Base-by-base conservation (phyloP, 805 yeast genomes). In the Spathaspora sp. region DNA sequence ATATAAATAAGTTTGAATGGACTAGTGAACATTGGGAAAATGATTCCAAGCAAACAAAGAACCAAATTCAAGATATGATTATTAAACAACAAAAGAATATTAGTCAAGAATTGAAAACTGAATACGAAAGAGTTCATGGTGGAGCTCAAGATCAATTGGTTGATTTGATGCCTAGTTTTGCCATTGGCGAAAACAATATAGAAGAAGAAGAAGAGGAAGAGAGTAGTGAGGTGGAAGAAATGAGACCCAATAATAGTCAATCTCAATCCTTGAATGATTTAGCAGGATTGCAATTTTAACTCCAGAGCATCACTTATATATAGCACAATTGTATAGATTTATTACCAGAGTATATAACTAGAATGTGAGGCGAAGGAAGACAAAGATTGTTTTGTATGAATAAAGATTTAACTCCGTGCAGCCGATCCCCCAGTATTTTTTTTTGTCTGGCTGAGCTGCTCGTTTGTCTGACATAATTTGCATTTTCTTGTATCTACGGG, bases 1-100 rank as follows among this genome's bases (percentile, higher is more conserved):
- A 79, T 60, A 63, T 72, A 44, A 88, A 88, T 56, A 65, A 61
- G 40, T 65, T 63, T 46, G 42, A 28, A 10, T 55, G 42, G 2
- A 50, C 14, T 4, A 45, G 31, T 8, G 53, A 52, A 8, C 57
- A 57, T 17, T 57, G 52, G 29, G 55, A 55, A 8, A 23, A 4
- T 3, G 56, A 54, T 19, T 49, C 42, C 10, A 32, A 38, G 12
- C 42, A 58, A 20, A 46, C 26, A 23, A 23, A 49, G 12, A 47
- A 40, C 14, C 23, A 52, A 16, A 56, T 63, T 11, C 47, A 51
- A 44, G 31, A 48, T 18, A 57, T 57, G 6, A 49, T 64, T 9
- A 40, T 60, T 1, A 43, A 49, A 8, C 64, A 63, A 47, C 67
- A 64, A 48, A 47, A 47, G 31, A 31, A 44, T 9, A 63, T 64